phyloP scores from a whole-genome alignment of 2,329 filamentous ascomycete genomes.

The Chaetomiaceae sp. region DNA sequence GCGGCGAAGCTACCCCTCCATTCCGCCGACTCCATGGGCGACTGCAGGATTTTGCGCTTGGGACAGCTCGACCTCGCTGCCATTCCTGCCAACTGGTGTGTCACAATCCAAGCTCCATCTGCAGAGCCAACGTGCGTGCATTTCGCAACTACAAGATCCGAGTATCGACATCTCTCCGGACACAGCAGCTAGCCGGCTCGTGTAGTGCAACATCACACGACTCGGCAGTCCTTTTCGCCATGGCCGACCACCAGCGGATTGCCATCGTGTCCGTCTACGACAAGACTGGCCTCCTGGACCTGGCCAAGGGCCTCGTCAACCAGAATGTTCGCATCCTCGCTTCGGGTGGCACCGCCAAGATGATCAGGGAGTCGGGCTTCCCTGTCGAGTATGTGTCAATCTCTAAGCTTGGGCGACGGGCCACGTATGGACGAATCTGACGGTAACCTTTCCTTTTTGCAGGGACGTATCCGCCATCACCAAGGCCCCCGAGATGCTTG shows the following conservation, averaged over 20 bases:
- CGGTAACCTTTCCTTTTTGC: conserved; percentile 1
- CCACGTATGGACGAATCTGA: conserved; percentile 1
- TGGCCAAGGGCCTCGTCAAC: conserved; percentile 83
- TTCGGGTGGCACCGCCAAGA: conserved; percentile 88
- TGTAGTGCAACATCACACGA: conserved; percentile 6
- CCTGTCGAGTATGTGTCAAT: conserved; percentile 71
- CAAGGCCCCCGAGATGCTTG: conserved; percentile 93
- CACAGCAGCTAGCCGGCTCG: neutral
- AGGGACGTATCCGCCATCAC: conserved; percentile 98
- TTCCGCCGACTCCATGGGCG: conserved; percentile 2
- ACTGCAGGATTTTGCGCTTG: conserved; percentile 2
- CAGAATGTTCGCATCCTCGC: conserved; percentile 89
- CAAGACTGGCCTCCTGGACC: conserved; percentile 91
- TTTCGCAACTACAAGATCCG: no score
- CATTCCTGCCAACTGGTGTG: conserved; percentile 6
- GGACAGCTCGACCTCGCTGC: no score
- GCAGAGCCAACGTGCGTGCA: neutral
- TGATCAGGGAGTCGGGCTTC: conserved; percentile 95
- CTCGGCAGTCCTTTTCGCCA: conserved; percentile 18
- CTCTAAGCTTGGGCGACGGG: neutral
- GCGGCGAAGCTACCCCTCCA: conserved; percentile 12
- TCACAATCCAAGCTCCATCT: neutral
- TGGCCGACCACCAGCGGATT: conserved; percentile 47
- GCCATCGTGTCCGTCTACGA: conserved; percentile 98
- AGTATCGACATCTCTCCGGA: no score